Evolutionary conservation across 139 green algal genomes (phyloP), one percentile per base, ranked within the genome.

Genomic region (Raphidocelis subcapitata): DNA sequence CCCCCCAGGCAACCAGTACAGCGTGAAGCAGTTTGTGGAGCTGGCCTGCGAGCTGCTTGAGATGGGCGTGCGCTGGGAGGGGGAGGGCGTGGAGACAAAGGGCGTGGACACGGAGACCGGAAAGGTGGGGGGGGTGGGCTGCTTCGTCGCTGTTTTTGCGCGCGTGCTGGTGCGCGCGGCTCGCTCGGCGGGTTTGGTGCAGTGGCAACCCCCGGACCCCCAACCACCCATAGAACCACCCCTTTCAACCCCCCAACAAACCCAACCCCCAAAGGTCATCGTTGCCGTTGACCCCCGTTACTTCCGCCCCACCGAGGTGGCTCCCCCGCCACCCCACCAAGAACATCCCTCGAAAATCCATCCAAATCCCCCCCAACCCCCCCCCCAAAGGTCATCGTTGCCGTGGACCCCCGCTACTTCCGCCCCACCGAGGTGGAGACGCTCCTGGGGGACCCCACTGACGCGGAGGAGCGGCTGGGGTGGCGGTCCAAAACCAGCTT

Each of bases 341-440:
- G n/a, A n/a, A n/a, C n/a, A n/a, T n/a, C n/a, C n/a, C n/a, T n/a
- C n/a, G n/a, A n/a, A n/a, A n/a, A n/a, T n/a, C n/a, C 31, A 65
- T 74, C 15, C 41, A 41, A 18, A 79, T 46, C 44, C 73, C 73
- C n/a, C 71, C 77, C 46, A 49, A 66, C 24, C 73, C 79, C 5
- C 65, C 65, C 41, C 74, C n/a, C n/a, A n/a, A n/a, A 84, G 67
- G 56, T 72, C 3, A 69, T 87, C 12, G 73, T 90, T 2, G 26
- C n/a, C 10, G 76, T 90, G 21, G 66, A 74, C 56, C 63, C 76
- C 55, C 63, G 65, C 33, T 94, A 90, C 74, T 94, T 93, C 87
- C 84, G 89, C 36, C 89, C 89, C 14, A 80, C 85, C 33, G 88
- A 94, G 81, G 88, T 94, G 14, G 89, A 94, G 14, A 75, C 84